Evolutionary conservation across 768 basidiomycete species (phyloP), one percentile per base, ranked within the genome.

Genomic region (Auriscalpium vulgare): DNA sequence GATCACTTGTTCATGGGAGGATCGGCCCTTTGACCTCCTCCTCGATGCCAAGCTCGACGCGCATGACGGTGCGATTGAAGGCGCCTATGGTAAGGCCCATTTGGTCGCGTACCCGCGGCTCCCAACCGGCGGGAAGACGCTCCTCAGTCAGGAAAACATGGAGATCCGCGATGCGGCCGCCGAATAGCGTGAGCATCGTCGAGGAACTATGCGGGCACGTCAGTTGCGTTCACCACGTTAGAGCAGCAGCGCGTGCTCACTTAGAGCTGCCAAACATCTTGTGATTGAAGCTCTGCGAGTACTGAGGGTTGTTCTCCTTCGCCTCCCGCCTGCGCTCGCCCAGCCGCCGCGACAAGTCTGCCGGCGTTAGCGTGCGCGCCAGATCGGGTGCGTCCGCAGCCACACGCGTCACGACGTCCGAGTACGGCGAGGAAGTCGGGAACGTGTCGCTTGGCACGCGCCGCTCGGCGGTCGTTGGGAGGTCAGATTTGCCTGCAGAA

Each of bases 71-170:
- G 23, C 10, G 56, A 63, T 89, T 86, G 71, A 87, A 80, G 9
- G 66, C 65, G 11, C 70, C 47, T 8, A 90, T 68, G 0, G 87
- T 88, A 37, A 89, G 67, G 0, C 88, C 88, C 53, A 75, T 70
- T 0, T 70, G 78, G 37, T 75, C 69, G n/a, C 77, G 73, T 35
- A 81, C 67, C 13, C 77, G 71, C 0, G 87, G 75, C 64, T 89
- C 86, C 85, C 87, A 91, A 19, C 81, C 81, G 0, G 84, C 75
- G 0, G 84, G 83, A 36, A 91, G 64, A 14, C 87, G 78, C 60
- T 91, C 88, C 47, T 91, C 85, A 9, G 73, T 65, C n/a, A 91
- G 67, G 50, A 88, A 63, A 0, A 75, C 60, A 44, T 76, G 69
- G 38, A 90, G 61, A 55, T 85, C 84, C 8, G 72, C 67, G 5